Evolutionary conservation across 352 stramenopile genomes (phyloP).

Genomic region (Thalassiosira livingstoniorum): DNA sequence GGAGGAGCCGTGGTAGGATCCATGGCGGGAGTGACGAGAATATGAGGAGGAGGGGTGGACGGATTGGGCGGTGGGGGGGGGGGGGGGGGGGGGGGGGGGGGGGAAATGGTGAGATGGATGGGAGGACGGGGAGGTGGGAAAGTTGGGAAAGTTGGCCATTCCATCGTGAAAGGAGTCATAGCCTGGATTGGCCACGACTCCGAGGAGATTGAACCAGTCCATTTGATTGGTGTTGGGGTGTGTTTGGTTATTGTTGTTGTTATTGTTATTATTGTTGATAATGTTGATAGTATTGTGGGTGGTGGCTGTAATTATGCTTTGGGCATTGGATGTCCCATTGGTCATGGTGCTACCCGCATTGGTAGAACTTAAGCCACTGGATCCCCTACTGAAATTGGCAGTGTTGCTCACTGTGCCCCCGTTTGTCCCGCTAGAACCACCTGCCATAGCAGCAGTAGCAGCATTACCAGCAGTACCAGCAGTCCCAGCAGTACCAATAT

Average conservation of each 20-base stretch:
- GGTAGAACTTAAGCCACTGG: no score
- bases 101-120: neutral
- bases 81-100: neutral
- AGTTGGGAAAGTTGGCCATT: constrained; percentile 3
- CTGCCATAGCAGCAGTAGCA: neutral
- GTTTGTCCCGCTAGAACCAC: neutral
- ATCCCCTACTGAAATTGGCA: no score
- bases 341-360: neutral
- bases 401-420: neutral
- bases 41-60: neutral
- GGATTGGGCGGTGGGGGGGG: neutral
- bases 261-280: constrained; percentile 13
- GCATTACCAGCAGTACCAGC: neutral
- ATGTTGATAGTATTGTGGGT: no score
- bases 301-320: no score
- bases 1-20: no score
- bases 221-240: constrained; percentile 49
- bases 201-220: constrained; percentile 82
- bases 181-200: constrained; percentile 74
- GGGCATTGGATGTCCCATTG: no score
- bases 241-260: constrained; percentile 7
- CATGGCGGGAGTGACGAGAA: constrained; percentile 15
- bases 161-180: constrained; percentile 9
- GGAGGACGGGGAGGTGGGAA: neutral
- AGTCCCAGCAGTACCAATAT: neutral